These are phyloP conservation scores for Psidium guajava DNA, from an alignment of 345 rosid species.

Conservation along the genomic window DNA sequence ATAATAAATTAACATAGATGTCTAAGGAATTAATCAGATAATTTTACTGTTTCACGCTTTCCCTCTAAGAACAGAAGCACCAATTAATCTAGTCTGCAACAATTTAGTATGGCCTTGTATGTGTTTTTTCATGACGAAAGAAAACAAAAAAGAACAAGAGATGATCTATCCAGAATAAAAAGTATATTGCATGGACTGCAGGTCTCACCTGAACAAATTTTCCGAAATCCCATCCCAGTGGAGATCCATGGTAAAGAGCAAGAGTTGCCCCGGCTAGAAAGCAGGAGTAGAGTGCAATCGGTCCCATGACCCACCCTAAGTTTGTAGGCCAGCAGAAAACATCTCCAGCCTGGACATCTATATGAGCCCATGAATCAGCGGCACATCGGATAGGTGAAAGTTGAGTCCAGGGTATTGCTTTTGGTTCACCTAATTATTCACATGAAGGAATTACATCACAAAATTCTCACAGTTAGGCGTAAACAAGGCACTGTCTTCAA, in stretches of 20 bases:
- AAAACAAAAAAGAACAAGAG: not conserved
- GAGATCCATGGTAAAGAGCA: constrained; percentile 86
- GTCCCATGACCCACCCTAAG: constrained; percentile 96
- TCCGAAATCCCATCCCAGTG: constrained; percentile 69
- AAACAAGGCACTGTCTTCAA: not conserved
- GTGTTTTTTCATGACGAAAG: not conserved
- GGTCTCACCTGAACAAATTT: constrained; percentile 57
- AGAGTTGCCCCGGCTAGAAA: constrained; percentile 73
- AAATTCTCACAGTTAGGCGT: not conserved
- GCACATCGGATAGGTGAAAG: constrained; percentile 61
- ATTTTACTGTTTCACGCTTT: not conserved
- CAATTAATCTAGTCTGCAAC: not conserved
- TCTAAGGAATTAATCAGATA: not conserved
- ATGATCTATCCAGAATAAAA: not conserved
- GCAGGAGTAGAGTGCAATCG: constrained; percentile 49
- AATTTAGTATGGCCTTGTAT: not conserved
- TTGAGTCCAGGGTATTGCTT: constrained; percentile 94
- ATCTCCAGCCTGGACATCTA: constrained; percentile 42
- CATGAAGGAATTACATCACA: not conserved
- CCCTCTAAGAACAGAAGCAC: not conserved
- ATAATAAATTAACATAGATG: too few relatives aligned
- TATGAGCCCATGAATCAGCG: constrained; percentile 59
- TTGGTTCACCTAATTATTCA: constrained; percentile 63
- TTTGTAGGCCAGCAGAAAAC: constrained; percentile 89
- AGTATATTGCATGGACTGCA: constrained; percentile 8